phyloP scores from a whole-genome alignment of 2,329 filamentous ascomycete species.

The Blastomyces silverae region DNA sequence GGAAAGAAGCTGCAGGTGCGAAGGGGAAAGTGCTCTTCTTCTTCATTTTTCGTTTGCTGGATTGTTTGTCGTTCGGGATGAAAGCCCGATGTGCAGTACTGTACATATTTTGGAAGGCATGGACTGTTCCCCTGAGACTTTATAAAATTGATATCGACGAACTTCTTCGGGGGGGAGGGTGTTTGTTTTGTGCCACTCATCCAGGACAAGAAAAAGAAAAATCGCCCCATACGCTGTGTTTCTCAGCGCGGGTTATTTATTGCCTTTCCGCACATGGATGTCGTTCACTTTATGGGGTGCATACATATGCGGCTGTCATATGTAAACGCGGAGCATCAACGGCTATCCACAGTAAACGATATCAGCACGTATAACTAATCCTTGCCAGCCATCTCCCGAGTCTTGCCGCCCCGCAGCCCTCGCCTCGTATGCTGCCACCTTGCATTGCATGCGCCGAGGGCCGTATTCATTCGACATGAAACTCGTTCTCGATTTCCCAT shows the following conservation, averaged over 20 bases:
- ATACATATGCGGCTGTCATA: background rate
- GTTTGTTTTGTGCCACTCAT: background rate
- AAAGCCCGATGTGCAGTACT: too few relatives aligned
- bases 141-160: too few relatives aligned
- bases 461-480: background rate
- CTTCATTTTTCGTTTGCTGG: too few relatives aligned
- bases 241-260: background rate
- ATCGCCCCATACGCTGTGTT: background rate
- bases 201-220: background rate
- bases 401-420: background rate
- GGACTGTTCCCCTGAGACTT: too few relatives aligned
- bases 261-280: background rate
- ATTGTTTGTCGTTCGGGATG: too few relatives aligned
- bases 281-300: background rate
- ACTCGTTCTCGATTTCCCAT: background rate
- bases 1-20: too few relatives aligned
- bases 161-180: too few relatives aligned
- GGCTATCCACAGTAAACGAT: background rate
- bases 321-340: background rate
- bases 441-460: background rate
- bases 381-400: background rate
- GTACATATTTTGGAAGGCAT: too few relatives aligned
- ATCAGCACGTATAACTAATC: background rate
- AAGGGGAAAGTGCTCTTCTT: too few relatives aligned
- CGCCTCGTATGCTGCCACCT: background rate